Base-by-base conservation (phyloP, 169 alveolate genomes). In the Plasmodium vinckei region DNA sequence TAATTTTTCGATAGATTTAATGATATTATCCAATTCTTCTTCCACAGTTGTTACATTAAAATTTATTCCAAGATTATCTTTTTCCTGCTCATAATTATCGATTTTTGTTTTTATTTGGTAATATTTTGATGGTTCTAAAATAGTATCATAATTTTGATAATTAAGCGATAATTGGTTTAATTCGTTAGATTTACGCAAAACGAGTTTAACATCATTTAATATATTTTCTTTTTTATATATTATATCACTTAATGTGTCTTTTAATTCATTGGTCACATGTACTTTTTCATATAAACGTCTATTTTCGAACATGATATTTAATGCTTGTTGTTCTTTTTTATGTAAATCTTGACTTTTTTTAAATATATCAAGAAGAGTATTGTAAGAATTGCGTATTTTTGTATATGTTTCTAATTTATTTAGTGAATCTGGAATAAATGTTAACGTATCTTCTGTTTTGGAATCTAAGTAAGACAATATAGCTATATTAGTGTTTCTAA, bases 51-150 rank as follows among this genome's bases (percentile, higher is more conserved):
- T 68, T 44, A 46, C 9, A 44, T 68, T 17, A 33, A 12, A 60
- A 46, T 27, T 12, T 44, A 10, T 13, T 39, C 33, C 13, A 25
- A 51, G 33, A 6, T 25, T 10, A 5, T 4, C 44, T 25, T 68
- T 68, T 51, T 68, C 44, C 47, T 68, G 57, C 3, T 68, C 47
- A 68, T 17, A 68, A 44, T 57, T 10, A 15, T n/a, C 44, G 44
- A 33, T 46, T 44, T 10, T 1, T 68, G 42, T 15, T 42, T 46
- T 68, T 27, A 68, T 21, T 68, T 68, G 23, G 15, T 44, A n/a
- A 19, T 5, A 17, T 9, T 51, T 17, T 5, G 77, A 51, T 33
- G 15, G 9, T 44, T 68, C 77, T 17, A 68, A 68, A 68, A 68
- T 44, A 53, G 7, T 13, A 46, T 23, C 61, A 9, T 9, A 68